phyloP scores from a whole-genome alignment of 441 rosid genomes.

The Dalechampia spathulata region DNA sequence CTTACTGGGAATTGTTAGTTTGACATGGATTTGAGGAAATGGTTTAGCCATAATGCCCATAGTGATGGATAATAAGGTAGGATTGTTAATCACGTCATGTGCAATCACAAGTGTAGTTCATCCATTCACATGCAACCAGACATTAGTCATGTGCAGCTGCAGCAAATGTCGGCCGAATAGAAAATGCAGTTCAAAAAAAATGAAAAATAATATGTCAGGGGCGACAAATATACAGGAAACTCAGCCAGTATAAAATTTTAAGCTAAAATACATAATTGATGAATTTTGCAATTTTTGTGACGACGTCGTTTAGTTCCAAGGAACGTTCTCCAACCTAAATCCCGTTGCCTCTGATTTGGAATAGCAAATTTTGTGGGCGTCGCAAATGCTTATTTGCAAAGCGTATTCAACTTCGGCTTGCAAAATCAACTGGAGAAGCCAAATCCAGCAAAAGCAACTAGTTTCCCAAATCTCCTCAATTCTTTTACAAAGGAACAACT shows the following conservation, averaged over 20 bases:
- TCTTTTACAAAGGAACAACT: constrained; percentile 47
- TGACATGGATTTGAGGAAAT: not conserved
- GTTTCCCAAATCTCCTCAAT: constrained; percentile 49
- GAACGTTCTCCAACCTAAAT: too few relatives aligned
- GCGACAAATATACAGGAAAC: too few relatives aligned
- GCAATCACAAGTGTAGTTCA: not conserved
- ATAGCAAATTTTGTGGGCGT: not conserved
- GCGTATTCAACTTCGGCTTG: constrained; percentile 28
- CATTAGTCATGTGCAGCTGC: not conserved
- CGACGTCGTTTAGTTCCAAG: too few relatives aligned
- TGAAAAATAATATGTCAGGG: too few relatives aligned
- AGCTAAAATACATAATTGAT: too few relatives aligned
- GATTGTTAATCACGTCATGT: not conserved
- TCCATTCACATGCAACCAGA: not conserved
- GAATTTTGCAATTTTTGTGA: too few relatives aligned
- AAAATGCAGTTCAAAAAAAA: too few relatives aligned
- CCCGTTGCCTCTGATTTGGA: too few relatives aligned
- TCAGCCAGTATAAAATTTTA: too few relatives aligned
- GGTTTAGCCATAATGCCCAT: too few relatives aligned
- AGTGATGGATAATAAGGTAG: too few relatives aligned
- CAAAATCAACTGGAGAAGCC: constrained; percentile 43
- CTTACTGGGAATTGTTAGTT: too few relatives aligned
- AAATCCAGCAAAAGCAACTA: constrained; percentile 28
- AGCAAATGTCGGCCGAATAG: not conserved
- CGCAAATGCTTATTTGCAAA: constrained; percentile 16